Evolutionary conservation across 371 early-diverging fungal genomes (phyloP), one percentile per base, ranked within the genome.

Genomic region (Circinella minor): DNA sequence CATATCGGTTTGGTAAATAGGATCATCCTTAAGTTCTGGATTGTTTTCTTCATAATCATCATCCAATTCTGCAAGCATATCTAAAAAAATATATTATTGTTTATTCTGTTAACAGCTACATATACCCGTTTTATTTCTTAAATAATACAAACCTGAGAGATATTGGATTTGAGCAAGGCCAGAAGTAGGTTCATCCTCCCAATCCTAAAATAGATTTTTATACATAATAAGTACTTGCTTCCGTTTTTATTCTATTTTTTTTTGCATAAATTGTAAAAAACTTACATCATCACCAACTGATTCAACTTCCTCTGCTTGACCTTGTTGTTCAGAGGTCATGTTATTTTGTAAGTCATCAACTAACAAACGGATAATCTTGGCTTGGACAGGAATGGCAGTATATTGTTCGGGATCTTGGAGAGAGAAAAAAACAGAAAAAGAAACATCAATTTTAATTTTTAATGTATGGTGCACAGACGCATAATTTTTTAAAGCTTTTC

Each of bases 331-430:
- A 20, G 68, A 79, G 27, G 64, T 54, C 51, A 86, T 70, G 37
- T 85, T 81, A 73, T 84, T 89, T 13, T 90, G 87, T 61, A 92
- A 74, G 66, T 97, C 96, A 17, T 83, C 85, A 13, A 95, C 72
- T 10, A 97, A 81, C 4, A 97, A 82, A 72, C 92, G 93, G 62
- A 96, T 74, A 13, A 95, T 94, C 81, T 95, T 96, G 63, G 86
- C 89, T 4, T 91, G 82, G 54, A 94, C 90, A 5, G 95, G 89
- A 39, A 96, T 86, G 36, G 83, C 77, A 4, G 91, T 91, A 78
- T 88, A 96, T 66, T 93, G 90, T 48, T 95, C 93, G 38, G 94
- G 93, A 48, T 86, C 92, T 93, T 48, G 20, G 39, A 43, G 43
- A 3, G 3, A 43, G 3, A 9, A 43, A 43, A 6, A 43, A 43